Percentiles rank a stretch among this genome's conserved stretches.
Evolutionary conservation across 352 stramenopile genomes (phyloP).

Genomic region (Globisporangium polare): DNA sequence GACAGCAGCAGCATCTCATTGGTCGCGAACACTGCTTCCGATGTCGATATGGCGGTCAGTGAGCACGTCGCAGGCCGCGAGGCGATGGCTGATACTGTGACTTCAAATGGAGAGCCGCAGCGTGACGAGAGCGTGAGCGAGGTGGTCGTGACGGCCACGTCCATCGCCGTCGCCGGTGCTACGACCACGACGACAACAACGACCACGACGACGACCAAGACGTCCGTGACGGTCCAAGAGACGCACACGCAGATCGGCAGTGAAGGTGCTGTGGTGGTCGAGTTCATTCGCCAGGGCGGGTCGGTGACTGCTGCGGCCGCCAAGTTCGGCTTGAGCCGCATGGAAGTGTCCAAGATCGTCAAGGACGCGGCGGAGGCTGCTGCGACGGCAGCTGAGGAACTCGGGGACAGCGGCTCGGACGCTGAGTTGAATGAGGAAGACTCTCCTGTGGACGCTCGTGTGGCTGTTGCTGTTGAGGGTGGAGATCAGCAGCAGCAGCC

Average conservation of each 20-base stretch:
- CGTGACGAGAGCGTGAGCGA: constrained; percentile 1
- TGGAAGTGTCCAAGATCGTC: constrained; percentile 23
- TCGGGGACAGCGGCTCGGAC: constrained; percentile 2
- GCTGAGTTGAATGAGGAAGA: constrained; percentile 3
- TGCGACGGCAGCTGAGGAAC: neutral
- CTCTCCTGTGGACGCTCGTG: neutral
- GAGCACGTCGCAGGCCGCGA: neutral
- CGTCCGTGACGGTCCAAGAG: neutral
- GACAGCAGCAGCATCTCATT: constrained; percentile 7
- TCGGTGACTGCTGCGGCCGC: constrained; percentile 22
- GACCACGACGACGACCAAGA: constrained; percentile 2
- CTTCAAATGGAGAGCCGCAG: neutral
- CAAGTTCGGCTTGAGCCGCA: constrained; percentile 26
- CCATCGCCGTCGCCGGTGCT: neutral
- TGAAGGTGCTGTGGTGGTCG: constrained; percentile 11
- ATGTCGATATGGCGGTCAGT: neutral
- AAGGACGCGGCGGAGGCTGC: constrained; percentile 16
- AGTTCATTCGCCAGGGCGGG: constrained; percentile 23
- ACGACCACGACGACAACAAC: neutral
- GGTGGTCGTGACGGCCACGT: constrained; percentile 1
- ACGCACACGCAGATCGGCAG: neutral
- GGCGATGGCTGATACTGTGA: neutral
- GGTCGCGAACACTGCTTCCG: neutral
- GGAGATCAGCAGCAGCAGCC: neutral
- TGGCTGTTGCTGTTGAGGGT: neutral